A percentile compares a stretch with the other conserved stretches of the same genome.
These are phyloP conservation scores for Candida xyloterini DNA, from an alignment of 805 yeast genomes.

Conservation along the genomic window DNA sequence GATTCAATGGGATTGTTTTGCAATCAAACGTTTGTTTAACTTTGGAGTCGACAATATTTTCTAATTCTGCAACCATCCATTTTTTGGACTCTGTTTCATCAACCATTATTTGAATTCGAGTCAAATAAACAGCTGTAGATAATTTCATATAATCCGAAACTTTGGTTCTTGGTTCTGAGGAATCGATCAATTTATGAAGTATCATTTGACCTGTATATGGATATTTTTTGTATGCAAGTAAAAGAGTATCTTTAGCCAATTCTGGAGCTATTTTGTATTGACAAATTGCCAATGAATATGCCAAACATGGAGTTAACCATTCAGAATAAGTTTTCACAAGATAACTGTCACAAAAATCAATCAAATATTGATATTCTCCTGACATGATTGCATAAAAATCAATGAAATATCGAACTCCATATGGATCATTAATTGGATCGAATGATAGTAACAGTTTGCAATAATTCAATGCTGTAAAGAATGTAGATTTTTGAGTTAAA, in stretches of 20 bases:
- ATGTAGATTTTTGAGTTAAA: slow-evolving; percentile 74
- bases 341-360: slow-evolving; percentile 55
- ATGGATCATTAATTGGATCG: slow-evolving; percentile 74
- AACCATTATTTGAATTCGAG: slow-evolving; percentile 56
- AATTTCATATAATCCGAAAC: slow-evolving; percentile 36
- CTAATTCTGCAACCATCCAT: slow-evolving; percentile 34
- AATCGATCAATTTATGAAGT: slow-evolving; percentile 42
- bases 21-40: slow-evolving; percentile 15
- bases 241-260: slow-evolving; percentile 47
- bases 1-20: slow-evolving; percentile 52
- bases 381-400: slow-evolving; percentile 73
- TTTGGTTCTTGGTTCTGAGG: slow-evolving; percentile 26
- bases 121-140: slow-evolving; percentile 55
- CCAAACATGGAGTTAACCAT: slow-evolving; percentile 74
- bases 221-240: slow-evolving; percentile 49
- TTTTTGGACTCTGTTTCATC: slow-evolving; percentile 42
- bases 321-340: slow-evolving; percentile 53
- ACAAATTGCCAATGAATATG: slow-evolving; percentile 66
- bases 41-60: slow-evolving; percentile 18
- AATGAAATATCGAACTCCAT: slow-evolving; percentile 78
- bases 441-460: slow-evolving; percentile 67
- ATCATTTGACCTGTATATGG: slow-evolving; percentile 56
- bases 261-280: slow-evolving; percentile 38
- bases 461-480: slow-evolving; percentile 72
- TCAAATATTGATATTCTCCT: slow-evolving; percentile 60